These are phyloP conservation scores for Starmerella vaccinii DNA, from an alignment of 805 yeast species.

Conservation along the genomic window DNA sequence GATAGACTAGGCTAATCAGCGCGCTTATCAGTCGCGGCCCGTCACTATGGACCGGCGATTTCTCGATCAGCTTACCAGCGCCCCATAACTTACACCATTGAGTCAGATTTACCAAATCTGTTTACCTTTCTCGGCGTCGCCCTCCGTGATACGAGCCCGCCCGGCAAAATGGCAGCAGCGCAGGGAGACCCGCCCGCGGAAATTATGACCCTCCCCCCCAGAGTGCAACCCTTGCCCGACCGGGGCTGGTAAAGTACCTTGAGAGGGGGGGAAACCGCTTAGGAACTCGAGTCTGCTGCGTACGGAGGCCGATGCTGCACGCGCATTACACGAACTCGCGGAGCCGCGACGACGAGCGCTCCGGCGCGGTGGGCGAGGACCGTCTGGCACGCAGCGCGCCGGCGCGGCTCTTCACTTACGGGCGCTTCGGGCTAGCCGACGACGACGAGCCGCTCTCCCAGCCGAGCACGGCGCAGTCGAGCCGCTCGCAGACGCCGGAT, in stretches of 20 bases:
- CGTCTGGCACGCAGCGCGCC: no score
- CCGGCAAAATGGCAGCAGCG: background rate
- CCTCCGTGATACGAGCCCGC: background rate
- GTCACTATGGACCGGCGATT: no score
- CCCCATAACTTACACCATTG: no score
- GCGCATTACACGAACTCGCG: background rate
- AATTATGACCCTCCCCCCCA: background rate
- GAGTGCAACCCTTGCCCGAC: background rate
- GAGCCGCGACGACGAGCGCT: background rate
- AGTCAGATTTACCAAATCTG: no score
- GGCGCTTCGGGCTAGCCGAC: background rate
- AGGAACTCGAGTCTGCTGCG: no score
- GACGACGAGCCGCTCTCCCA: slow-evolving; percentile 2
- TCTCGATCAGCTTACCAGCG: no score
- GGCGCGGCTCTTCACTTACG: background rate
- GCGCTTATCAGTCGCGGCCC: no score
- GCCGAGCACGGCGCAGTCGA: slow-evolving; percentile 8
- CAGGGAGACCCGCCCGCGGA: background rate
- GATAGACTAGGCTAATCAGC: no score
- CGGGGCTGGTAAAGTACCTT: background rate
- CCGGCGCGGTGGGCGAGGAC: no score
- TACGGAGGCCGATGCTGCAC: background rate
- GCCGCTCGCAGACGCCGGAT: slow-evolving; percentile 10
- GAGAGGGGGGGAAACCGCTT: no score
- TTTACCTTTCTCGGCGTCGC: background rate